Percentiles rank a stretch among this genome's conserved stretches.
Conservation (phyloP, 1,139 yeast species). For the Saccharomyces hybrid region DNA sequence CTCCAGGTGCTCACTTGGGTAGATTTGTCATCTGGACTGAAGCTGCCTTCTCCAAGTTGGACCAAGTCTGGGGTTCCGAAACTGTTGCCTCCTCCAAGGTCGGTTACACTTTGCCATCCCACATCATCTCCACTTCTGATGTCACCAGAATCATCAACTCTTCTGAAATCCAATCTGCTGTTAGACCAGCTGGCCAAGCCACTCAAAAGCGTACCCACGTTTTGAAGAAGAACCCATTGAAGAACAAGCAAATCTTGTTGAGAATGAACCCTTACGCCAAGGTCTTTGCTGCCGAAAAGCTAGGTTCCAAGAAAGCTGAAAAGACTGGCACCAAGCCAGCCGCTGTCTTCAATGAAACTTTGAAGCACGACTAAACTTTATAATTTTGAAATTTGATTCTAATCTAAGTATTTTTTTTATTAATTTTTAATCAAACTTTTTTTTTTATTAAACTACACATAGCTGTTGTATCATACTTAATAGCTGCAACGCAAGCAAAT, state of each 20-base stretch:
- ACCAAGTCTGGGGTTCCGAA: slow-evolving; percentile 95
- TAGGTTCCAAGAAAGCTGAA: slow-evolving; percentile 77
- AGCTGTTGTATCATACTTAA: neutral
- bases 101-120: too few species aligned
- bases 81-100: slow-evolving; percentile 57
- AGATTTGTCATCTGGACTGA: slow-evolving; percentile 99
- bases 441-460: neutral
- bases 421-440: neutral
- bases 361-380: slow-evolving; percentile 43
- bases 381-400: neutral
- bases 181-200: too few species aligned
- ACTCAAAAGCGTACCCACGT: too few species aligned
- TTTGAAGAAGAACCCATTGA: too few species aligned
- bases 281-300: slow-evolving; percentile 61
- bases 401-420: neutral
- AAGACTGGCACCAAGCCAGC: slow-evolving; percentile 60
- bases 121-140: too few species aligned
- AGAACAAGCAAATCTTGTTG: too few species aligned
- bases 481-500: neutral
- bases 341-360: slow-evolving; percentile 62
- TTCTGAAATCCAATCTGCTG: too few species aligned
- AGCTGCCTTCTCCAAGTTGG: slow-evolving; percentile 94
- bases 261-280: too few species aligned
- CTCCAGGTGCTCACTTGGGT: slow-evolving; percentile 99
- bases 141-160: too few species aligned